Evolutionary conservation across 2,329 filamentous ascomycete species (phyloP), one percentile per base, ranked within the genome.

Genomic region (Nemania serpens): DNA sequence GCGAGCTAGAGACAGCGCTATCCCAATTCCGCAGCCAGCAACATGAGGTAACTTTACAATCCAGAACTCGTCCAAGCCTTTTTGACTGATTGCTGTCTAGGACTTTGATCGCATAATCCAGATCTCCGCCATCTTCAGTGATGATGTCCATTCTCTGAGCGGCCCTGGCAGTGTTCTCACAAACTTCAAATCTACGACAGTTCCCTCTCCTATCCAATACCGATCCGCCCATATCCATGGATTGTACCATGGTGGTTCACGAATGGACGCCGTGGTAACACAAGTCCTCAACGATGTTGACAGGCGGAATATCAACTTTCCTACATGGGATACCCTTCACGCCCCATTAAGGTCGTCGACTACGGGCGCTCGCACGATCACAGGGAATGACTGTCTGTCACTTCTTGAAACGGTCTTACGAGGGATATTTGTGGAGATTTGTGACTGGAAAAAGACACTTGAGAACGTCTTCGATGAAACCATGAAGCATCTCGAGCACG

Each of bases 381-480:
- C 52, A n/a, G 52, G 46, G 17, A 56, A 18, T 10, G 29, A 15
- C 22, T 2, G 15, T 18, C 33, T 17, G 15, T 48, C 62, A 18
- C 46, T 65, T 13, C 59, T 65, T 15, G 56, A 62, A 39, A 57
- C 57, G 1, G 41, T 59, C n/a, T 45, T 65, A 17, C 29, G 15
- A 1, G 41, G 48, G 20, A 65, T 65, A 5, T 58, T 65, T 12
- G 48, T 65, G 1, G 59, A 65, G 18, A 17, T 47, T 17, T 58
- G 57, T 20, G 56, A 65, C 36, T 65, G 62, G 62, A 60, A 51
- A 45, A 63, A 50, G 36, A 56, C 61, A 10, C 43, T 52, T 1
- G 43, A 49, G 13, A 53, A 49, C 12, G 42, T 63, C 5, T 45
- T 55, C 29, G 37, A 53, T 4, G 56, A 55, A 41, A 18, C 45